Evolutionary conservation across 73 alveolate genomes (phyloP).

Genomic region (Tetrahymena malaccensis): DNA sequence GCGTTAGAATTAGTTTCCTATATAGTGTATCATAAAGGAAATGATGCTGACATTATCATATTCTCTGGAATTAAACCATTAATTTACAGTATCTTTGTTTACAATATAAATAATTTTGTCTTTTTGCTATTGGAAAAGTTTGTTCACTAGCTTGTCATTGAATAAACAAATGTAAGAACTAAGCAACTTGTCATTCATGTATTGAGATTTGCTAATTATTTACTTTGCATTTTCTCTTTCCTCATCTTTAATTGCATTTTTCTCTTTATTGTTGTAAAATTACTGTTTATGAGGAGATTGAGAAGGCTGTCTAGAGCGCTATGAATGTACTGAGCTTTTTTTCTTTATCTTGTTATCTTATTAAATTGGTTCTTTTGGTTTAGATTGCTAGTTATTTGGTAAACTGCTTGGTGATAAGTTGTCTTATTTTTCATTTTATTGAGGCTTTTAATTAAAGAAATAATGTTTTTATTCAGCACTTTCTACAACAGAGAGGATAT

Average conservation of each 20-base stretch:
- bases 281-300: background rate
- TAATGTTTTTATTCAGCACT: background rate
- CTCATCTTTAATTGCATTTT: background rate
- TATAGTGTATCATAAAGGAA: background rate
- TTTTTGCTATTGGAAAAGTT: background rate
- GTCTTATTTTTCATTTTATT: background rate
- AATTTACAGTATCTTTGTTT: background rate
- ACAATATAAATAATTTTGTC: background rate
- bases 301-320: background rate
- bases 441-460: background rate
- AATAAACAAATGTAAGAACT: background rate
- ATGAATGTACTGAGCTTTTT: background rate
- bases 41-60: background rate
- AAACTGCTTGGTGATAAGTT: background rate
- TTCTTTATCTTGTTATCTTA: background rate
- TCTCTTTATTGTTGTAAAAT: background rate
- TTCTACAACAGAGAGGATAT: background rate
- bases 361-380: background rate
- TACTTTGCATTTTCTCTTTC: background rate
- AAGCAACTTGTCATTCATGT: background rate
- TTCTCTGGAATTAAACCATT: background rate
- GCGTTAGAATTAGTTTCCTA: background rate
- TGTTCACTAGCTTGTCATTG: background rate
- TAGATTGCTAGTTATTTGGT: background rate
- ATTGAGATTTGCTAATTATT: background rate